phyloP scores from a whole-genome alignment of 352 stramenopile genomes.

The Salisapilia sapeloensis region DNA sequence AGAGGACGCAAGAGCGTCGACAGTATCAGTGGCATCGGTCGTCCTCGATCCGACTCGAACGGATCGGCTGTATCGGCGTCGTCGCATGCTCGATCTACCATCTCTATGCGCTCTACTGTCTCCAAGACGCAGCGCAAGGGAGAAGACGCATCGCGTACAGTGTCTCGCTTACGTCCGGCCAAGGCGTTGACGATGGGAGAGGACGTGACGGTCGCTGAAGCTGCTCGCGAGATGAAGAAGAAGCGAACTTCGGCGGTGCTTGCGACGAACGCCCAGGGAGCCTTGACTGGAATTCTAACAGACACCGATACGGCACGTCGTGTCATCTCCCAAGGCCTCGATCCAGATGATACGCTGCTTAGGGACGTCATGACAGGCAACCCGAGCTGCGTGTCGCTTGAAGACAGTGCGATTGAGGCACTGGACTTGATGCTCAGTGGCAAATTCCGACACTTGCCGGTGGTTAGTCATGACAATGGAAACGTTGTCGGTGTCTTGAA shows the following conservation, averaged over 20 bases:
- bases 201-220: conserved; percentile 70
- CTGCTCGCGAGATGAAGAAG: conserved; percentile 80
- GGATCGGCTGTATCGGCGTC: conserved; percentile 55
- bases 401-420: conserved; percentile 69
- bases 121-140: conserved; percentile 38
- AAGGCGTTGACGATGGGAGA: conserved; percentile 81
- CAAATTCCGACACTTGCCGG: conserved; percentile 94
- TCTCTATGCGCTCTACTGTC: conserved; percentile 64
- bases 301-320: conserved; percentile 79
- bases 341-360: conserved; percentile 46
- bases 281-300: conserved; percentile 89
- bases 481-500: conserved; percentile 92
- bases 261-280: conserved; percentile 74
- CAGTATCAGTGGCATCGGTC: conserved; percentile 7
- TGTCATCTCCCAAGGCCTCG: conserved; percentile 58
- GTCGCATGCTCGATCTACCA: conserved; percentile 63
- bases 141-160: conserved; percentile 45
- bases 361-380: conserved; percentile 74
- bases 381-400: conserved; percentile 62
- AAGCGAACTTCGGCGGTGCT: conserved; percentile 87
- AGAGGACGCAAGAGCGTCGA: conserved; percentile 5
- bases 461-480: conserved; percentile 66
- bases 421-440: conserved; percentile 77
- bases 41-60: conserved; percentile 48
- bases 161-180: conserved; percentile 56